Percentiles rank a stretch among this genome's conserved stretches.
Evolutionary conservation across 768 basidiomycete species (phyloP).

Genomic region (Suillus paluster): DNA sequence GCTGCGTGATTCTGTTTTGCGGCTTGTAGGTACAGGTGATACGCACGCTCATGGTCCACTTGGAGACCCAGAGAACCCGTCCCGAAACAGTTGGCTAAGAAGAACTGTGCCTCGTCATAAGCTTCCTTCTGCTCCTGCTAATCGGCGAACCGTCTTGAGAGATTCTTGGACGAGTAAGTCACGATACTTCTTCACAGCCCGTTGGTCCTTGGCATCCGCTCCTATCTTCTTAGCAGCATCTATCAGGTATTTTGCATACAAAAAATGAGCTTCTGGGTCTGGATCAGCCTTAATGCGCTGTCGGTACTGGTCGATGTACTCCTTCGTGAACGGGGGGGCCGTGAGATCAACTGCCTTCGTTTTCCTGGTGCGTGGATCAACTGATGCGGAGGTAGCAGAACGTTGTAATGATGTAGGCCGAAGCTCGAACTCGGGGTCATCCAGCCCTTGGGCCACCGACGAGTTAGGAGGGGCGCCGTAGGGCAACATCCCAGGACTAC

Average conservation of each 20-base stretch:
- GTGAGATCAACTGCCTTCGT: conserved; percentile 83
- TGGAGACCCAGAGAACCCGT: conserved; percentile 95
- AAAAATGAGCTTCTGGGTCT: conserved; percentile 96
- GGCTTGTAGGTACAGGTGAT: conserved; percentile 95
- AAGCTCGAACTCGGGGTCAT: conserved; percentile 57
- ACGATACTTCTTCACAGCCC: conserved; percentile 87
- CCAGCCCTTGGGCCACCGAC: conserved; percentile 34
- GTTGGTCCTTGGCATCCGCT: conserved; percentile 71
- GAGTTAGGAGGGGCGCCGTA: conserved; percentile 25
- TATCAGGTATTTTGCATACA: conserved; percentile 98
- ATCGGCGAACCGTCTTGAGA: conserved; percentile 87
- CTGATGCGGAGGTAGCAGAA: conserved; percentile 59
- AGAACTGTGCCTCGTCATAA: conserved; percentile 97
- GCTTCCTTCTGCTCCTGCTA: conserved; percentile 92
- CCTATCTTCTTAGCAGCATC: conserved; percentile 96
- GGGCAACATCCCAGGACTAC: conserved; percentile 16
- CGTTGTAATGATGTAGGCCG: conserved; percentile 58
- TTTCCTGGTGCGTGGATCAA: conserved; percentile 61
- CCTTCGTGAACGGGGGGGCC: conserved; percentile 89
- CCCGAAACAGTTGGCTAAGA: conserved; percentile 95
- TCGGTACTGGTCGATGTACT: conserved; percentile 97
- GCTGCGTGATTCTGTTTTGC: conserved; percentile 96
- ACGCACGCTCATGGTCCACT: conserved; percentile 97
- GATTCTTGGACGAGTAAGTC: conserved; percentile 87
- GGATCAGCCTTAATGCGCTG: conserved; percentile 97